Conservation (phyloP, 176 grass and related monocot genomes). For the Carex pumila region DNA sequence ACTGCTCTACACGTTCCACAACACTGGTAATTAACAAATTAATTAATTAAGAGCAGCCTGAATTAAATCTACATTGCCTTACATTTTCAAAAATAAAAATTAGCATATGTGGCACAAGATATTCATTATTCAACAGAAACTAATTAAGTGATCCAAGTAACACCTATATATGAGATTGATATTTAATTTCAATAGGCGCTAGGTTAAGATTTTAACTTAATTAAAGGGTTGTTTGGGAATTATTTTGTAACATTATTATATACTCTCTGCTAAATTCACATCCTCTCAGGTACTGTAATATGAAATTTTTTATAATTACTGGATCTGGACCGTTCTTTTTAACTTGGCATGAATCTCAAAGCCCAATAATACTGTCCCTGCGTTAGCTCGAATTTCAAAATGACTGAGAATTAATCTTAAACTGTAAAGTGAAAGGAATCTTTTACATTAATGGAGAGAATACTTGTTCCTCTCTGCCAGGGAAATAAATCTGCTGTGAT, state of each 20-base stretch:
- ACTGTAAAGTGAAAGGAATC: no score
- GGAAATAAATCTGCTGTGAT: no score
- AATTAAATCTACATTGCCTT: background rate
- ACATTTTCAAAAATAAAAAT: background rate
- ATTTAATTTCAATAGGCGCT: background rate
- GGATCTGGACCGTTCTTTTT: no score
- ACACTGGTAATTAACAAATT: background rate
- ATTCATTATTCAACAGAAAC: background rate
- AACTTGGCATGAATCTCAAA: no score
- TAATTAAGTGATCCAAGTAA: background rate
- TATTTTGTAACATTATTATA: background rate
- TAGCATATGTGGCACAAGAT: background rate
- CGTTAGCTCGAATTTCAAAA: no score
- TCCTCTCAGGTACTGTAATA: no score
- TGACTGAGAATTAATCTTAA: no score
- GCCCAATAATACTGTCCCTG: no score
- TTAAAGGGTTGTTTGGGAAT: background rate
- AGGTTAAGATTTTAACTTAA: background rate
- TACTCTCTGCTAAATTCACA: no score
- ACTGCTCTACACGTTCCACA: background rate
- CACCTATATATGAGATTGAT: background rate
- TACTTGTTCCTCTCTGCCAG: no score
- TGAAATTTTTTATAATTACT: no score
- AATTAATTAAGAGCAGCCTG: background rate
- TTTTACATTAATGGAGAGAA: no score